Percentiles rank a stretch among this genome's conserved stretches.
phyloP scores from a whole-genome alignment of 2,329 filamentous ascomycete genomes.

The Botryotinia narcissicola region DNA sequence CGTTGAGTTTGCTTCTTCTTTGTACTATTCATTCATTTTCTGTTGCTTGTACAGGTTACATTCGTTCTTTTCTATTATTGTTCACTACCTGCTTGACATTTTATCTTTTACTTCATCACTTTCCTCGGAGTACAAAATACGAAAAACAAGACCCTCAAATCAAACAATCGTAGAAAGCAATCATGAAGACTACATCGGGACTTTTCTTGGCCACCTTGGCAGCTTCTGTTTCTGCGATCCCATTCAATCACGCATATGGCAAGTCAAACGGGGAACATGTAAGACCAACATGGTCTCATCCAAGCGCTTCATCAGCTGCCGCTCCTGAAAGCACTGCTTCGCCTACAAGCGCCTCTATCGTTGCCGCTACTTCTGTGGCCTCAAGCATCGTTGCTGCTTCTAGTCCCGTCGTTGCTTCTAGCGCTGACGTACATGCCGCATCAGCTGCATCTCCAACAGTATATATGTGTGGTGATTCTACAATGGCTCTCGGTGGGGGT shows the following conservation, averaged over 20 bases:
- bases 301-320: not conserved
- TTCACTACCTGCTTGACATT: not conserved
- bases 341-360: not conserved
- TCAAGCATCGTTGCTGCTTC: not conserved
- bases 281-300: not conserved
- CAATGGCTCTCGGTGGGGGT: constrained; percentile 53
- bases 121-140: not conserved
- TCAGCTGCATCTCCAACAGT: constrained; percentile 41
- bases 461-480: constrained; percentile 61
- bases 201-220: constrained; percentile 4
- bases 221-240: not conserved
- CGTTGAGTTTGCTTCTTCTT: not conserved
- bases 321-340: not conserved
- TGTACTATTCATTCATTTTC: not conserved
- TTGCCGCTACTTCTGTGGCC: not conserved
- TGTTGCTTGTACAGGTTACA: not conserved
- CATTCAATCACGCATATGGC: constrained; percentile 1
- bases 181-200: constrained; percentile 3
- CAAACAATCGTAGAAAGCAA: no score
- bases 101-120: not conserved
- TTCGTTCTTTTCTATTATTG: not conserved
- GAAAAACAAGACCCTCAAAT: not conserved
- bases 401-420: not conserved
- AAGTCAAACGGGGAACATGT: not conserved
- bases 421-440: not conserved